phyloP scores from a whole-genome alignment of 2,329 filamentous ascomycete genomes.

The Calonectria pseudoturangicola region DNA sequence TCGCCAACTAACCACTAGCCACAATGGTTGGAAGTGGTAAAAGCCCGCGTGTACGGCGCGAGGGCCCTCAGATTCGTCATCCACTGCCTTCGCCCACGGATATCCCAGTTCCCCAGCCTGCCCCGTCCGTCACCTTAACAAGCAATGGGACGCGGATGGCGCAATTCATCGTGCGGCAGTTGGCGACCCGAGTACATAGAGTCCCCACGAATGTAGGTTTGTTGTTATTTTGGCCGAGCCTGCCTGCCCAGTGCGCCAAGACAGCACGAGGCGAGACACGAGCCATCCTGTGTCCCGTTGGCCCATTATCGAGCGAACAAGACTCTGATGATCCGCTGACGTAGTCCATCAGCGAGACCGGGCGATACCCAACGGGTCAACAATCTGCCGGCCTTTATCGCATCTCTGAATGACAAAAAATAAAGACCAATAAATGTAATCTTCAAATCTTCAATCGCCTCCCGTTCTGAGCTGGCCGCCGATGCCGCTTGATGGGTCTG shows the following conservation, averaged over 20 bases:
- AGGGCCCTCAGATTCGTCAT: constrained; percentile 2
- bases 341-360: constrained; percentile 2
- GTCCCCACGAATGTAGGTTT: constrained; percentile 16
- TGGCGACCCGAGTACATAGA: constrained; percentile 8
- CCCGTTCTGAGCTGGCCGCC: constrained; percentile 28
- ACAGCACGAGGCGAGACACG: constrained; percentile 10
- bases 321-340: constrained; percentile 9
- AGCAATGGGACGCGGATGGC: constrained; percentile 9
- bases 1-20: constrained; percentile 20
- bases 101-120: neutral
- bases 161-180: constrained; percentile 28
- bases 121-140: neutral
- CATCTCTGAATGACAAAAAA: constrained; percentile 5
- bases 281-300: constrained; percentile 11
- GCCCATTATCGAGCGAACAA: neutral
- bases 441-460: neutral
- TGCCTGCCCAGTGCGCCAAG: constrained; percentile 24
- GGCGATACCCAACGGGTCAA: constrained; percentile 14
- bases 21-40: constrained; percentile 16
- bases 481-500: constrained; percentile 32
- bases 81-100: neutral
- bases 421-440: neutral
- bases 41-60: constrained; percentile 7
- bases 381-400: constrained; percentile 7
- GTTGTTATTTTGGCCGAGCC: neutral